These are phyloP conservation scores for Pseudodiploospora longispora DNA, from an alignment of 2,329 filamentous ascomycete species.

Conservation along the genomic window DNA sequence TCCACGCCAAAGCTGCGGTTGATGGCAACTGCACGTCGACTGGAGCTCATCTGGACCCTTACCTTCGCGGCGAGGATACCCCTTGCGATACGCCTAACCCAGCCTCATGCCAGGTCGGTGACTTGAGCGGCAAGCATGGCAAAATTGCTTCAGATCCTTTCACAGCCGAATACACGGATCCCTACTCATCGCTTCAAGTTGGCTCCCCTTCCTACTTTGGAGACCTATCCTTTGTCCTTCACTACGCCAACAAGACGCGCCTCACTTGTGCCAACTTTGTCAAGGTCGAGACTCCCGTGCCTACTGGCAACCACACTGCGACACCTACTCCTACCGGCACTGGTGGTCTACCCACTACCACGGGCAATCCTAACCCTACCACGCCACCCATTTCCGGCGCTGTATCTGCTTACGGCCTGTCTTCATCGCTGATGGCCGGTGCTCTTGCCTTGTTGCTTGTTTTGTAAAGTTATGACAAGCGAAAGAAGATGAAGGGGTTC, in stretches of 20 bases:
- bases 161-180: constrained; percentile 43
- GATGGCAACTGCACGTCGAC: constrained; percentile 66
- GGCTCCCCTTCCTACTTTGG: constrained; percentile 52
- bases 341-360: background rate
- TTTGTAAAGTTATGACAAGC: background rate
- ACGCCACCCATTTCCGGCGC: constrained; percentile 4
- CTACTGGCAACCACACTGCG: background rate
- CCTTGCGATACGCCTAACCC: constrained; percentile 50
- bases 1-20: constrained; percentile 55
- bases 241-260: constrained; percentile 56
- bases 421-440: constrained; percentile 2
- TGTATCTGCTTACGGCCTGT: constrained; percentile 1
- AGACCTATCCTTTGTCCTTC: constrained; percentile 56
- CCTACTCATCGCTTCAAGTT: constrained; percentile 45
- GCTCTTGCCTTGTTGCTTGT: constrained; percentile 3
- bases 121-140: constrained; percentile 68
- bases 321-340: constrained; percentile 1
- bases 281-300: constrained; percentile 2
- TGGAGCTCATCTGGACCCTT: constrained; percentile 64
- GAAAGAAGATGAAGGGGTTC: background rate
- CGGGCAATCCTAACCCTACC: constrained; percentile 1
- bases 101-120: constrained; percentile 65
- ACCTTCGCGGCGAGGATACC: constrained; percentile 51
- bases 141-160: constrained; percentile 46
- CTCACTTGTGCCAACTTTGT: constrained; percentile 58